A percentile compares a stretch with the other conserved stretches of the same genome.
These are phyloP conservation scores for Emergomyces pasteurianus DNA, from an alignment of 2,329 filamentous ascomycete species.

Conservation along the genomic window DNA sequence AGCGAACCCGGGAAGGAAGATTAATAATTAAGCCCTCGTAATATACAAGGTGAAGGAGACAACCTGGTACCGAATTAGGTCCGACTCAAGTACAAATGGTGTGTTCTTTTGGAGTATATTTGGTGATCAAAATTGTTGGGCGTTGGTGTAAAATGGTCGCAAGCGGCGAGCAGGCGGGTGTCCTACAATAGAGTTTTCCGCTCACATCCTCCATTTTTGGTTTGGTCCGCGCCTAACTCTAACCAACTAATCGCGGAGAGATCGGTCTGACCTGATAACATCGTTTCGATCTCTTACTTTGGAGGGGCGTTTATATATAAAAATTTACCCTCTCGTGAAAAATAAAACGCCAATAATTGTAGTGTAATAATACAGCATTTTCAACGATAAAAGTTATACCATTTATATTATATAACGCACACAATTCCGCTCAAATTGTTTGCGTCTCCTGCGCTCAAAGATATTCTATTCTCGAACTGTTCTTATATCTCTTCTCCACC, in stretches of 20 bases:
- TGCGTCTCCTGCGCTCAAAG: too few species aligned
- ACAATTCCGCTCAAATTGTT: too few species aligned
- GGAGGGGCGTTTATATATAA: too few species aligned
- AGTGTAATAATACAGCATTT: too few species aligned
- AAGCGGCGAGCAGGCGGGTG: neutral
- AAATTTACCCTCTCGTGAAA: too few species aligned
- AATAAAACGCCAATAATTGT: too few species aligned
- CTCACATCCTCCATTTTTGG: neutral
- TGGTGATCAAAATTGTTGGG: neutral
- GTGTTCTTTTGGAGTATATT: neutral
- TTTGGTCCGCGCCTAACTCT: neutral
- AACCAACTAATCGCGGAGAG: neutral
- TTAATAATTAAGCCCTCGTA: neutral
- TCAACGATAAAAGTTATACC: too few species aligned
- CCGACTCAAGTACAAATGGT: neutral
- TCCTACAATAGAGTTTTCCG: neutral
- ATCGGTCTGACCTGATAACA: too few species aligned
- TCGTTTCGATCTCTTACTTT: too few species aligned
- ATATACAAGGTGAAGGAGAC: neutral
- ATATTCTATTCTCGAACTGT: too few species aligned
- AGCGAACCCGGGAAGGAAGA: conserved; percentile 12
- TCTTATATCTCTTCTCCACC: neutral
- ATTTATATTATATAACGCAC: too few species aligned
- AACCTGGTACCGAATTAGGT: conserved; percentile 1
- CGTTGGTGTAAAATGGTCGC: neutral